A percentile compares a stretch with the other conserved stretches of the same genome.
Conservation (phyloP, 768 basidiomycete species). For the Lactarius hengduanensis region DNA sequence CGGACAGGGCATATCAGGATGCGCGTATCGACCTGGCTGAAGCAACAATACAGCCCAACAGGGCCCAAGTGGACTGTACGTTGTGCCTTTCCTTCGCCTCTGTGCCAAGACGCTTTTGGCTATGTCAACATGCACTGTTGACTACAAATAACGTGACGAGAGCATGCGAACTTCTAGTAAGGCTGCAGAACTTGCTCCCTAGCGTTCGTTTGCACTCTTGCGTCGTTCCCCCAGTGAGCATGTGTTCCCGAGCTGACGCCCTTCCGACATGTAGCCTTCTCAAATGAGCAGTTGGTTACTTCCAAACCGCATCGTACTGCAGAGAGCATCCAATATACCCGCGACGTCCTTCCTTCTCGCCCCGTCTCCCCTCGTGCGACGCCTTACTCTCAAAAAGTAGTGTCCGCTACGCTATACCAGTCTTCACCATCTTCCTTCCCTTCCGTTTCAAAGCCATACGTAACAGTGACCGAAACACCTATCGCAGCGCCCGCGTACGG, state of each 20-base stretch:
- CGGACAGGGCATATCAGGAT: slow-evolving; percentile 6
- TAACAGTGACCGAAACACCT: background rate
- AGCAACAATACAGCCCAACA: slow-evolving; percentile 8
- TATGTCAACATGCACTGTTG: background rate
- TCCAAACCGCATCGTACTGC: background rate
- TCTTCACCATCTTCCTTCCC: background rate
- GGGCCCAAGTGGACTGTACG: slow-evolving; percentile 13
- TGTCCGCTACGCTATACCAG: slow-evolving; percentile 6
- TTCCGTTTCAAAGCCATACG: slow-evolving; percentile 6
- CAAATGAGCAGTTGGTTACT: slow-evolving; percentile 2
- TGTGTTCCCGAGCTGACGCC: slow-evolving; percentile 2
- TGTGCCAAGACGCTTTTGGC: background rate
- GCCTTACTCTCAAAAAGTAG: slow-evolving; percentile 3
- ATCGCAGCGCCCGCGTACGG: slow-evolving; percentile 2
- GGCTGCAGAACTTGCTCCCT: background rate
- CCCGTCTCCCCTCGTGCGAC: slow-evolving; percentile 14
- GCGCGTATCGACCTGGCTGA: background rate
- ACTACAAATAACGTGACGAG: background rate
- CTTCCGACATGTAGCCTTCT: slow-evolving; percentile 10
- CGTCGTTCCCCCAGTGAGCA: background rate
- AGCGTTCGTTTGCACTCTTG: background rate
- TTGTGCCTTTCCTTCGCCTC: background rate
- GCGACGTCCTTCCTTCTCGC: slow-evolving; percentile 19
- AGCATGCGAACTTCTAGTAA: background rate
- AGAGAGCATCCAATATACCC: slow-evolving; percentile 3